Evolutionary conservation across 148 eudicot genomes (phyloP), one percentile per base, ranked within the genome.

Genomic region (Limonium bicolor): DNA sequence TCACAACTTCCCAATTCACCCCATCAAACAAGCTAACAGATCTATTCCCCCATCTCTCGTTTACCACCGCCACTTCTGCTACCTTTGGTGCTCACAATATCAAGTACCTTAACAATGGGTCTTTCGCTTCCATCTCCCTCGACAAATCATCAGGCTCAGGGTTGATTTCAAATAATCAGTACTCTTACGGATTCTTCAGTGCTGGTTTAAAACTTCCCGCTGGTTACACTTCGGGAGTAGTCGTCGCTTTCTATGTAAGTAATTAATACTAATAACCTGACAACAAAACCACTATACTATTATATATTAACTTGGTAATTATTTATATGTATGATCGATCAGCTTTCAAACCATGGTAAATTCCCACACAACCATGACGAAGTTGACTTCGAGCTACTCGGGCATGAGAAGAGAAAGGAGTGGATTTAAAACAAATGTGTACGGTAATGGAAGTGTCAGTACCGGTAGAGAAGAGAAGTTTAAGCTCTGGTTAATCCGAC

Each of bases 401-500:
- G 96, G 7, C 96, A 86, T 34, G 81, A 78, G 54, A 76, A 73
- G 50, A 63, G 66, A 48, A 76, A 62, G 46, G 71, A 67, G 19
- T 86, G 96, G 96, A 63, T 78, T 0, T 59, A 78, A 87, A 45
- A 87, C 96, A 11, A 87, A 87, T 62, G 58, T 87, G 42, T 87
- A 87, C 46, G 96, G 96, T 18, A 82, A 87, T 67, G 96, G 94
- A 54, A 87, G 94, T 58, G 78, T 71, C 4, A 66, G 57, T 0
- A 82, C 78, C 3, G 96, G 96, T 6, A 71, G 96, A 63, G 96
- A 87, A 11, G 96, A 87, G 65, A 87, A 82, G 45, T 70, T 78
- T 42, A 70, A 71, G 13, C 74, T 82, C 10, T 87, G 96, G 96
- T 87, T 87, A 88, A 87, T 46, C 94, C 96, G 20, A 78, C 94